These are phyloP conservation scores for Cladosporium sp. DNA, from an alignment of 2,329 filamentous ascomycete species.

Conservation along the genomic window DNA sequence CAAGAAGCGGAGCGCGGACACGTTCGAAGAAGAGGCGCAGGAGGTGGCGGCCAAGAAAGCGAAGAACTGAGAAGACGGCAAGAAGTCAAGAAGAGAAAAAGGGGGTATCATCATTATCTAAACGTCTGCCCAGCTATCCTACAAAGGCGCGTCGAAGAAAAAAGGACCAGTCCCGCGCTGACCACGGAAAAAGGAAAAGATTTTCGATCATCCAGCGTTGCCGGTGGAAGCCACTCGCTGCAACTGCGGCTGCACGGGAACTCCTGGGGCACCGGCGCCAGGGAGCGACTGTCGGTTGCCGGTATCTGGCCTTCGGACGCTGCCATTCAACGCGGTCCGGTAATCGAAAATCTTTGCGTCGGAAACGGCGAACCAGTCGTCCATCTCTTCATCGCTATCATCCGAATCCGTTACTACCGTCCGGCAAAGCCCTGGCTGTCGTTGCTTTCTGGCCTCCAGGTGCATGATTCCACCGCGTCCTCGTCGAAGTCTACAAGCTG, in stretches of 20 bases:
- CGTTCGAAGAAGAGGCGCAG: slow-evolving; percentile 27
- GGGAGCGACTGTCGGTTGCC: slow-evolving; percentile 9
- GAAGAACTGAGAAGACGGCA: slow-evolving; percentile 13
- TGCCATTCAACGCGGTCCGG: slow-evolving; percentile 50
- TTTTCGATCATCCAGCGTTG: slow-evolving; percentile 5
- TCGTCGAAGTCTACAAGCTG: slow-evolving; percentile 74
- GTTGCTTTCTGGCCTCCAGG: slow-evolving; percentile 58
- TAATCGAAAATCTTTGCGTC: slow-evolving; percentile 62
- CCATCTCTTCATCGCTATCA: slow-evolving; percentile 74
- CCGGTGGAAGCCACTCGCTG: slow-evolving; percentile 7
- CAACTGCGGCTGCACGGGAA: slow-evolving; percentile 6
- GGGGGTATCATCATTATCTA: slow-evolving; percentile 15
- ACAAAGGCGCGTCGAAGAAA: slow-evolving; percentile 4
- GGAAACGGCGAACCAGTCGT: slow-evolving; percentile 23
- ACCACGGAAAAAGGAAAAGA: neutral
- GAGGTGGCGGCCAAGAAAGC: slow-evolving; percentile 8
- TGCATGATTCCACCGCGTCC: slow-evolving; percentile 79
- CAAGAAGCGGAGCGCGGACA: slow-evolving; percentile 17
- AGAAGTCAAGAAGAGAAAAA: slow-evolving; percentile 3
- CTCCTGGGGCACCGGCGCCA: neutral
- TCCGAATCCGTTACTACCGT: slow-evolving; percentile 62
- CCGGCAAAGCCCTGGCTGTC: slow-evolving; percentile 19
- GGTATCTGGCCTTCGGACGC: slow-evolving; percentile 11
- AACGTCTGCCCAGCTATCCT: slow-evolving; percentile 24
- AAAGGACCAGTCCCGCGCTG: slow-evolving; percentile 2